Evolutionary conservation across 2,329 filamentous ascomycete genomes (phyloP).

Genomic region (Trichoderma koningii): DNA sequence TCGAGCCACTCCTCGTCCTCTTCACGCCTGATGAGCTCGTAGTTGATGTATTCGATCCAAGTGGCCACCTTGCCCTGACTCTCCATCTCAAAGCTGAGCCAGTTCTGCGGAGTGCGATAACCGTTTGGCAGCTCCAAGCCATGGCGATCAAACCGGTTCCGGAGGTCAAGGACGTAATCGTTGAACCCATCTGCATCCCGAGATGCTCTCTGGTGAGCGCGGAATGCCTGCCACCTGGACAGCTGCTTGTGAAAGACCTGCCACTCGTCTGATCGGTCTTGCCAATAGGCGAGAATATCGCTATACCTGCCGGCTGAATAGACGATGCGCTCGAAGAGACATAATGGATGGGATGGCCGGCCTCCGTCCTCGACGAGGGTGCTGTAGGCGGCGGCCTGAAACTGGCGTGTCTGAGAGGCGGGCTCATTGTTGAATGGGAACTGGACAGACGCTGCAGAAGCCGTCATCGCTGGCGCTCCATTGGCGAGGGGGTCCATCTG

Average conservation of each 20-base stretch:
- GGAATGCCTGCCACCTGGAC: slow-evolving; percentile 23
- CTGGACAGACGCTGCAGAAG: no score
- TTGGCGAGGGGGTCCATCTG: not conserved
- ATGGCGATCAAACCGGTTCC: slow-evolving; percentile 11
- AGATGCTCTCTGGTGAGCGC: slow-evolving; percentile 14
- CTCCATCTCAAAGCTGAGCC: slow-evolving; percentile 11
- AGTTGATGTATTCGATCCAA: slow-evolving; percentile 26
- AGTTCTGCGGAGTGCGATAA: slow-evolving; percentile 3
- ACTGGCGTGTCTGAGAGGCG: not conserved
- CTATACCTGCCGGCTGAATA: slow-evolving; percentile 12
- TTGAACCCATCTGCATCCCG: not conserved
- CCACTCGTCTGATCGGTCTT: slow-evolving; percentile 23
- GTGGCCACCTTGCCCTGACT: slow-evolving; percentile 22
- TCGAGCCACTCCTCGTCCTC: slow-evolving; percentile 25
- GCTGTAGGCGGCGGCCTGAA: slow-evolving; percentile 15
- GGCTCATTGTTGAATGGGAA: not conserved
- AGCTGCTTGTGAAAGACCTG: slow-evolving; percentile 25
- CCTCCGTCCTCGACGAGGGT: slow-evolving; percentile 23
- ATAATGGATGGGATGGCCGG: slow-evolving; percentile 26
- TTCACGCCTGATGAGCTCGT: slow-evolving; percentile 20
- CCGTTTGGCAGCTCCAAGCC: slow-evolving; percentile 15
- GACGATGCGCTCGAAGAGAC: slow-evolving; percentile 3
- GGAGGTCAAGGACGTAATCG: slow-evolving; percentile 20
- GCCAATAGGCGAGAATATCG: slow-evolving; percentile 26
- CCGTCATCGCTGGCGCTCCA: no score